Evolutionary conservation across 257 asterid genomes (phyloP).

Genomic region (Solanum piurae): DNA sequence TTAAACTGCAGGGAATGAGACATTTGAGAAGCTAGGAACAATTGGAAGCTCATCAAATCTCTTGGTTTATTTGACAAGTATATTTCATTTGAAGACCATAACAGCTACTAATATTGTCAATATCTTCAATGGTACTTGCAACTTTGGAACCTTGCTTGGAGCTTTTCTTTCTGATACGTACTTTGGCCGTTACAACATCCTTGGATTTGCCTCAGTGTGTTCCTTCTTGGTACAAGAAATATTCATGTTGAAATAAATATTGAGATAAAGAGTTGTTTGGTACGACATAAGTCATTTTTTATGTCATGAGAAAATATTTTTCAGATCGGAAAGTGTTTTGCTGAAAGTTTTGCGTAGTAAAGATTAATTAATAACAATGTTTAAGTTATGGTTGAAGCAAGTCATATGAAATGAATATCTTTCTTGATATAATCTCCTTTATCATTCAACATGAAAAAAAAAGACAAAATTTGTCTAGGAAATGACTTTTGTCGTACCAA

Average conservation of each 20-base stretch:
- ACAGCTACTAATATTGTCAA: slow-evolving; percentile 23
- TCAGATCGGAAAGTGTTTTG: background rate
- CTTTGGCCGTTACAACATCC: slow-evolving; percentile 21
- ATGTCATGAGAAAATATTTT: background rate
- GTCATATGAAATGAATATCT: background rate
- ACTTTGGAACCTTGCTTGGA: slow-evolving; percentile 22
- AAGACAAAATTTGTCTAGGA: background rate
- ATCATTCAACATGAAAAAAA: background rate
- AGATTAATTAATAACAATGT: background rate
- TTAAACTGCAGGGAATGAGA: slow-evolving; percentile 16
- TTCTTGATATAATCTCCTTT: background rate
- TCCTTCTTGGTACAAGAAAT: slow-evolving; percentile 14
- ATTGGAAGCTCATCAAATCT: slow-evolving; percentile 19
- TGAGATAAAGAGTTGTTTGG: background rate
- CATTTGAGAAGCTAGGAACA: slow-evolving; percentile 26
- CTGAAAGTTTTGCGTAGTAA: background rate
- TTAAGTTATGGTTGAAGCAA: background rate
- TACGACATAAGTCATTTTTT: background rate
- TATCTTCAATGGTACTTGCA: slow-evolving; percentile 22
- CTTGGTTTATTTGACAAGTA: slow-evolving; percentile 20
- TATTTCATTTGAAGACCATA: slow-evolving; percentile 19
- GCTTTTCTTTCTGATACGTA: slow-evolving; percentile 24
- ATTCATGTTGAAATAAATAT: background rate
- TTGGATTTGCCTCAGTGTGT: slow-evolving; percentile 17
- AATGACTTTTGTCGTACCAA: background rate